A percentile compares a stretch with the other conserved stretches of the same genome.
phyloP scores from a whole-genome alignment of 2,329 filamentous ascomycete genomes.

The Zymoseptoria ardabiliae region DNA sequence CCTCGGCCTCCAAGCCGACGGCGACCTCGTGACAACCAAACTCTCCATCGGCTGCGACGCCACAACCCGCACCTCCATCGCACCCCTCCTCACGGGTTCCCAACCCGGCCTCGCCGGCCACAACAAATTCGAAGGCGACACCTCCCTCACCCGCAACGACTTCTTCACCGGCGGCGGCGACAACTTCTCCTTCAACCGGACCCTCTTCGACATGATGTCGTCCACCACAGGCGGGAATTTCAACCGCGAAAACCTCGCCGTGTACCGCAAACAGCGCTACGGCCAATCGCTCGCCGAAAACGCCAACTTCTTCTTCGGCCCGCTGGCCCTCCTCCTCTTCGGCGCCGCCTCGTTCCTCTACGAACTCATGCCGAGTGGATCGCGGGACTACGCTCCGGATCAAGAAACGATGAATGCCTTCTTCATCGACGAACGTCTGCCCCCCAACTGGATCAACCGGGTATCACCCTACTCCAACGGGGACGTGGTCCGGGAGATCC shows the following conservation, averaged over 20 bases:
- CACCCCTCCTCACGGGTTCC: constrained; percentile 28
- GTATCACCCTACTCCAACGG: constrained; percentile 30
- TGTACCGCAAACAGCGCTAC: constrained; percentile 36
- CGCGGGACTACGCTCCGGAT: constrained; percentile 9
- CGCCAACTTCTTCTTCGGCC: constrained; percentile 35
- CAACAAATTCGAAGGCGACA: constrained; percentile 39
- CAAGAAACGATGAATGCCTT: constrained; percentile 20
- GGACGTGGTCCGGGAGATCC: constrained; percentile 35
- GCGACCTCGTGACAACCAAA: constrained; percentile 37
- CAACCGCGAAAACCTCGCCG: constrained; percentile 33
- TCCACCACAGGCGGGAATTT: constrained; percentile 29
- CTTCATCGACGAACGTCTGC: constrained; percentile 39
- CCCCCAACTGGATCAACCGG: constrained; percentile 34
- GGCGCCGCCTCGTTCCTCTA: constrained; percentile 40
- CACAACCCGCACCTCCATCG: constrained; percentile 33
- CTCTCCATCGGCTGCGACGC: constrained; percentile 41
- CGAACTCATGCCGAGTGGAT: constrained; percentile 34
- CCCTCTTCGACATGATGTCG: constrained; percentile 35
- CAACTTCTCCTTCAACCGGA: constrained; percentile 36
- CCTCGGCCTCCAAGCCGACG: constrained; percentile 35
- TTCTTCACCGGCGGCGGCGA: constrained; percentile 34
- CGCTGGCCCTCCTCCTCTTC: constrained; percentile 33
- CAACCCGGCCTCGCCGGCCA: constrained; percentile 39
- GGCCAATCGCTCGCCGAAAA: constrained; percentile 34
- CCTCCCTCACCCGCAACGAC: constrained; percentile 38